Percentiles rank a stretch among this genome's conserved stretches.
Conservation (phyloP, 169 alveolate genomes). For the Perkinsus chesapeaki region DNA sequence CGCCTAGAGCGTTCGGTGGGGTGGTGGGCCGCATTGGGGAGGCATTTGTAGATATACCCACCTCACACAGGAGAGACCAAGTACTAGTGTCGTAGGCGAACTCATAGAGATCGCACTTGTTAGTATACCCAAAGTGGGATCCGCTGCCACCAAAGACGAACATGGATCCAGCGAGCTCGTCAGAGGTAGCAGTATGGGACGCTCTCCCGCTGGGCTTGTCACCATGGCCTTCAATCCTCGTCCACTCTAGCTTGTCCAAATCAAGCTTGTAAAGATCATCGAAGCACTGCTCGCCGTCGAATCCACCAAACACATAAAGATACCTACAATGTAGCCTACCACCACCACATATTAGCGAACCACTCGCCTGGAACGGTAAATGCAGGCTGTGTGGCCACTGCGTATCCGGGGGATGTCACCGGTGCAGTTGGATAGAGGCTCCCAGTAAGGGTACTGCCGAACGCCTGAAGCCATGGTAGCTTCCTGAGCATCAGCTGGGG, state of each 20-base stretch:
- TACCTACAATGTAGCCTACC: neutral
- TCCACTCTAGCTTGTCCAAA: neutral
- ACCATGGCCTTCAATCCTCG: neutral
- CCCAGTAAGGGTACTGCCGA: neutral
- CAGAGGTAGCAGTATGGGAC: neutral
- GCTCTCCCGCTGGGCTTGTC: neutral
- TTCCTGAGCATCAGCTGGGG: neutral
- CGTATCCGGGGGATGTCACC: neutral
- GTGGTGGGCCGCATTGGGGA: constrained; percentile 12
- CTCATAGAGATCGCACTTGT: constrained; percentile 33
- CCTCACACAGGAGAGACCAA: constrained; percentile 14
- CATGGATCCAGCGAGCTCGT: constrained; percentile 7
- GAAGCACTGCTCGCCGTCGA: neutral
- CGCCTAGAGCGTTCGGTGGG: too few relatives aligned
- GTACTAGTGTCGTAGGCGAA: constrained; percentile 24
- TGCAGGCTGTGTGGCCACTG: neutral
- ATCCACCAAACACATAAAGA: neutral
- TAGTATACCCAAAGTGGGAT: constrained; percentile 27
- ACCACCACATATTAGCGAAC: neutral
- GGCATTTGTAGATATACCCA: neutral
- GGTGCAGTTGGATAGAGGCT: neutral
- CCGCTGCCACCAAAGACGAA: constrained; percentile 30
- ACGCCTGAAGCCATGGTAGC: neutral
- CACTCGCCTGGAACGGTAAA: neutral
- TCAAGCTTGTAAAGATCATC: neutral